phyloP scores from a whole-genome alignment of 148 eudicot species.

The Chenopodium suecicum region DNA sequence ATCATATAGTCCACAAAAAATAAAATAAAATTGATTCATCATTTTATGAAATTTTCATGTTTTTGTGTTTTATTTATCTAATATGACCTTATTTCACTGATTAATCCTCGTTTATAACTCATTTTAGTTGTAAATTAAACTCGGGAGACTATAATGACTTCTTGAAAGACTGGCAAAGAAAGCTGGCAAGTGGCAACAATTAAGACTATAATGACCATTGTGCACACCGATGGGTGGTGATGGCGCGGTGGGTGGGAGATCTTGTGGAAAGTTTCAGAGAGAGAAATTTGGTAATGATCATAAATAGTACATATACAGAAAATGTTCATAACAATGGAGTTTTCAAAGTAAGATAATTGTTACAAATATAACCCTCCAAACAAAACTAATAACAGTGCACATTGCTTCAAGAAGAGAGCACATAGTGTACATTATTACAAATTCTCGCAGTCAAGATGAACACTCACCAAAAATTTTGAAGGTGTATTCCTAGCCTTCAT shows the following conservation, averaged over 20 bases:
- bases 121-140: too few species aligned
- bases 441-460: constrained; percentile 14
- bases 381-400: neutral
- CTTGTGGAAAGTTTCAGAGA: neutral
- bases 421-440: constrained; percentile 21
- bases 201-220: neutral
- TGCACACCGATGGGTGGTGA: neutral
- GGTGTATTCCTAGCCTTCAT: neutral
- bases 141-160: neutral
- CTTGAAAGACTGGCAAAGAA: too few species aligned
- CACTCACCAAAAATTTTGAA: constrained; percentile 19
- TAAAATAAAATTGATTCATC: too few species aligned
- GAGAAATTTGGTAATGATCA: neutral
- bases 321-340: neutral
- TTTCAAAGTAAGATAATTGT: neutral
- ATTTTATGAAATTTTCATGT: too few species aligned
- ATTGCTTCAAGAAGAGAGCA: constrained; percentile 14
- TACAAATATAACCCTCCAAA: neutral
- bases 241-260: neutral
- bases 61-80: too few species aligned
- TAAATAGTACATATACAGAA: neutral
- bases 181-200: too few species aligned
- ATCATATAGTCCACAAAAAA: too few species aligned
- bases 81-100: too few species aligned
- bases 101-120: too few species aligned